Conservation (phyloP, 1,284 basidiomycete species). For the Jaminaea rosea region DNA sequence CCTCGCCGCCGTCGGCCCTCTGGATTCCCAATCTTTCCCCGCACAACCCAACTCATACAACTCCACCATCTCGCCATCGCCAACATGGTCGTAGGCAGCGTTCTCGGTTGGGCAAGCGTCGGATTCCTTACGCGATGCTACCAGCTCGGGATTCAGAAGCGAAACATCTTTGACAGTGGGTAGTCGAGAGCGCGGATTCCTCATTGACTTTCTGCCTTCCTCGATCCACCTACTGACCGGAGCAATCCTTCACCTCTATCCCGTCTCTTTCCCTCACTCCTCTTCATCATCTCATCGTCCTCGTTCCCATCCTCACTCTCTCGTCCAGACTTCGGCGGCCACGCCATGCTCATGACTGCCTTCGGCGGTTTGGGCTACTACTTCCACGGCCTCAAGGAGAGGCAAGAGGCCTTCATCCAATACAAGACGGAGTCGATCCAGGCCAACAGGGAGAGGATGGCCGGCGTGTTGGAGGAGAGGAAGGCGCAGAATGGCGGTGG, state of each 20-base stretch:
- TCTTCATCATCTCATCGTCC: background rate
- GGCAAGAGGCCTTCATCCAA: slow-evolving; percentile 28
- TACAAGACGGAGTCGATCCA: slow-evolving; percentile 41
- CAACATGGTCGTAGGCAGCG: slow-evolving; percentile 17
- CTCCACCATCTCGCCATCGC: no score
- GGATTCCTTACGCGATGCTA: slow-evolving; percentile 45
- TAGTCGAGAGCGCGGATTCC: slow-evolving; percentile 1
- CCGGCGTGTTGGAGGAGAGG: no score
- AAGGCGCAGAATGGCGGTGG: no score
- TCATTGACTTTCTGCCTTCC: background rate
- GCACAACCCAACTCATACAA: no score
- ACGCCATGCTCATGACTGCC: slow-evolving; percentile 32
- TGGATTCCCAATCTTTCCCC: no score
- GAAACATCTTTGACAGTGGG: slow-evolving; percentile 46
- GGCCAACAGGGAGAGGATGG: slow-evolving; percentile 19
- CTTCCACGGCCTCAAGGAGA: slow-evolving; percentile 38
- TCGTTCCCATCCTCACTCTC: background rate
- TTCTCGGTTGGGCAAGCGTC: slow-evolving; percentile 41
- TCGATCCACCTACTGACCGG: background rate
- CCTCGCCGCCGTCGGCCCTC: no score
- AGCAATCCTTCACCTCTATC: background rate
- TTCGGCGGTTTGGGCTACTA: slow-evolving; percentile 43
- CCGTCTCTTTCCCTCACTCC: background rate
- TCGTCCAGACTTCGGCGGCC: slow-evolving; percentile 35
- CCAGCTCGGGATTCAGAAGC: slow-evolving; percentile 42